phyloP scores from a whole-genome alignment of 352 stramenopile genomes.

The Phytophthora foliorum region DNA sequence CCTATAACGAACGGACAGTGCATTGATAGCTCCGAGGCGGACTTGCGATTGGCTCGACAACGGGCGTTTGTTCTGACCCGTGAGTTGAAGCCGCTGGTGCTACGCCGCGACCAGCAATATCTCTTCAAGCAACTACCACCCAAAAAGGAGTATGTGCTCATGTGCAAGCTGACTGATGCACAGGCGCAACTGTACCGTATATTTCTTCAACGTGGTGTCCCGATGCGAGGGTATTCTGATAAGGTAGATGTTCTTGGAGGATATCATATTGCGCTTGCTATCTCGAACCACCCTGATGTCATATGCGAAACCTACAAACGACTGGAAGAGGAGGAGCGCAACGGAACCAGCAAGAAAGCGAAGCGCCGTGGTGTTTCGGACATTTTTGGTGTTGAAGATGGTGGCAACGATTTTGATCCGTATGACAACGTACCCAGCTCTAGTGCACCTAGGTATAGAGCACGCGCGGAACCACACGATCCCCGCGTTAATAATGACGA shows the following conservation, averaged over 20 bases:
- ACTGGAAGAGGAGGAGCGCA: slow-evolving; percentile 66
- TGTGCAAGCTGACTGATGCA: slow-evolving; percentile 83
- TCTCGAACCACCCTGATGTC: slow-evolving; percentile 92
- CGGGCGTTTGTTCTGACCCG: slow-evolving; percentile 85
- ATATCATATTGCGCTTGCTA: slow-evolving; percentile 89
- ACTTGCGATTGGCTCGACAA: slow-evolving; percentile 76
- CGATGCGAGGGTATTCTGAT: slow-evolving; percentile 56
- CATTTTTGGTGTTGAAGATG: slow-evolving; percentile 59
- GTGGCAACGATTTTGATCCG: slow-evolving; percentile 63
- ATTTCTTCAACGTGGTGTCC: slow-evolving; percentile 75
- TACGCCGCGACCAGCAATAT: slow-evolving; percentile 90
- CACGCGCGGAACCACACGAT: slow-evolving; percentile 1
- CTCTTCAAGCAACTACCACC: slow-evolving; percentile 86
- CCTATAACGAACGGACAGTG: slow-evolving; percentile 92
- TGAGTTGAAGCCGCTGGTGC: slow-evolving; percentile 82
- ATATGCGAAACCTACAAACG: slow-evolving; percentile 71
- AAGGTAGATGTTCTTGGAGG: slow-evolving; percentile 83
- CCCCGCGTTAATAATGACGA: slow-evolving; percentile 21
- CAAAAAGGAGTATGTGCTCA: slow-evolving; percentile 91
- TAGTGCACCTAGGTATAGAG: slow-evolving; percentile 1
- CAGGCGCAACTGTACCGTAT: slow-evolving; percentile 81
- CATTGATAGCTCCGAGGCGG: slow-evolving; percentile 77
- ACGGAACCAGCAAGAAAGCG: slow-evolving; percentile 44
- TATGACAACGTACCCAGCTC: slow-evolving; percentile 29
- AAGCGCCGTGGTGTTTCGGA: slow-evolving; percentile 34